phyloP scores from a whole-genome alignment of 768 basidiomycete species.

The Mycena maculata region DNA sequence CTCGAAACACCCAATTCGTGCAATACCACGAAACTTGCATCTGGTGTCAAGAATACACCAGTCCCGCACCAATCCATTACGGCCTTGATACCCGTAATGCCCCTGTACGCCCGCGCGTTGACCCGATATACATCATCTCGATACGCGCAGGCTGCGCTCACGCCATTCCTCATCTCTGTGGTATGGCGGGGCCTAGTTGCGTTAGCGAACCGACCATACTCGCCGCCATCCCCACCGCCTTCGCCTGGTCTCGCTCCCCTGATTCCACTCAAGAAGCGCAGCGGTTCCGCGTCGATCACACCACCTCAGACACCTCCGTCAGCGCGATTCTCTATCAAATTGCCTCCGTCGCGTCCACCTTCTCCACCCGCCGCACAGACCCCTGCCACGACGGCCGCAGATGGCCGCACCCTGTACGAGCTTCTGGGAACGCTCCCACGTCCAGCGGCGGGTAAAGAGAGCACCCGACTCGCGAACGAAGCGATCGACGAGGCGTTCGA shows the following conservation, averaged over 20 bases:
- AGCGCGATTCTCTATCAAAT: slow-evolving; percentile 72
- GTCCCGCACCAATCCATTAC: slow-evolving; percentile 70
- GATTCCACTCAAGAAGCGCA: slow-evolving; percentile 54
- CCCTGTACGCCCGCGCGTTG: slow-evolving; percentile 70
- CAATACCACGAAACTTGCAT: slow-evolving; percentile 42
- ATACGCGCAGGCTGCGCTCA: slow-evolving; percentile 69
- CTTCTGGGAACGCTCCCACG: slow-evolving; percentile 71
- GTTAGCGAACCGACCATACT: slow-evolving; percentile 68
- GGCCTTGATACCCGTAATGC: slow-evolving; percentile 68
- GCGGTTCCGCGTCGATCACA: slow-evolving; percentile 52
- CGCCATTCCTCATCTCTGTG: slow-evolving; percentile 77
- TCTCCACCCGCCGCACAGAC: slow-evolving; percentile 59
- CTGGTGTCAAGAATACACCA: slow-evolving; percentile 46
- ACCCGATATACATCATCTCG: slow-evolving; percentile 64
- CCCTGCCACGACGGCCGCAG: slow-evolving; percentile 61
- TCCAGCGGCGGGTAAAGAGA: slow-evolving; percentile 61
- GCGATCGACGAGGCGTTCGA: slow-evolving; percentile 85
- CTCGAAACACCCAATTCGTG: slow-evolving; percentile 61
- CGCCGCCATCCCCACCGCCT: slow-evolving; percentile 51
- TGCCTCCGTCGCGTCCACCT: slow-evolving; percentile 75
- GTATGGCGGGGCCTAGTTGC: slow-evolving; percentile 83
- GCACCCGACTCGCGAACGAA: slow-evolving; percentile 73
- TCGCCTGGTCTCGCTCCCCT: slow-evolving; percentile 50
- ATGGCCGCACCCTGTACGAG: slow-evolving; percentile 72
- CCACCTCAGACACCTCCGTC: slow-evolving; percentile 69